Evolutionary conservation across 2,329 filamentous ascomycete genomes (phyloP).

Genomic region (Fusarium gaditjirri): DNA sequence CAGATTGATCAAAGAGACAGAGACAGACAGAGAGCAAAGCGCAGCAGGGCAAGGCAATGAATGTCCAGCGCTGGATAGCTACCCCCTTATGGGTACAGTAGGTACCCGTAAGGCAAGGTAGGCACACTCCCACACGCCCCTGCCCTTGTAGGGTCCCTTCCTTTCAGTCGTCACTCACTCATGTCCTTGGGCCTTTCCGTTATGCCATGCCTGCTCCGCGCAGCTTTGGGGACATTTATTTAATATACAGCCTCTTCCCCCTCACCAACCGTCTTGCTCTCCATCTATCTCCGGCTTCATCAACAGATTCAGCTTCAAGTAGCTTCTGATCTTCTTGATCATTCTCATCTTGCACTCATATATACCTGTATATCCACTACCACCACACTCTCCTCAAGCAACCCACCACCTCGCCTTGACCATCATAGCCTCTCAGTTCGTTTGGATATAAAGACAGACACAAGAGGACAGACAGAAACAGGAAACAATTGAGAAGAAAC

Average conservation of each 20-base stretch:
- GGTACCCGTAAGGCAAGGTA: neutral
- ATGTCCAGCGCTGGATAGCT: slow-evolving; percentile 9
- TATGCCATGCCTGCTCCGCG: slow-evolving; percentile 22
- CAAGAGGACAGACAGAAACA: slow-evolving; percentile 25
- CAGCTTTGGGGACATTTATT: slow-evolving; percentile 48
- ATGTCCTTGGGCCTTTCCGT: slow-evolving; percentile 22
- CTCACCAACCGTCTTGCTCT: slow-evolving; percentile 36
- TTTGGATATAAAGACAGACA: slow-evolving; percentile 30
- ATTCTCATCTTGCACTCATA: slow-evolving; percentile 13
- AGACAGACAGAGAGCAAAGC: neutral
- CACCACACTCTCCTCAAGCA: slow-evolving; percentile 21
- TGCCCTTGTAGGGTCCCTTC: slow-evolving; percentile 15
- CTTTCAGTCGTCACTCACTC: slow-evolving; percentile 27
- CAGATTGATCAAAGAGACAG: slow-evolving; percentile 17
- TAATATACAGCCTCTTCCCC: slow-evolving; percentile 48
- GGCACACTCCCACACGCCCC: neutral
- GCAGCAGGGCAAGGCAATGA: slow-evolving; percentile 6
- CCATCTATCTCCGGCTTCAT: slow-evolving; percentile 40
- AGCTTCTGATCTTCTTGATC: slow-evolving; percentile 33
- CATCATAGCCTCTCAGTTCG: slow-evolving; percentile 22
- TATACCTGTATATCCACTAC: slow-evolving; percentile 16
- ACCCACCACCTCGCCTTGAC: slow-evolving; percentile 5
- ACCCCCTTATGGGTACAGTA: slow-evolving; percentile 12
- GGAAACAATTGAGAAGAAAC: slow-evolving; percentile 22
- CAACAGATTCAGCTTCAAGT: slow-evolving; percentile 25